A percentile compares a stretch with the other conserved stretches of the same genome.
These are phyloP conservation scores for Amanita thiersii DNA, from an alignment of 768 basidiomycete genomes.

Conservation along the genomic window DNA sequence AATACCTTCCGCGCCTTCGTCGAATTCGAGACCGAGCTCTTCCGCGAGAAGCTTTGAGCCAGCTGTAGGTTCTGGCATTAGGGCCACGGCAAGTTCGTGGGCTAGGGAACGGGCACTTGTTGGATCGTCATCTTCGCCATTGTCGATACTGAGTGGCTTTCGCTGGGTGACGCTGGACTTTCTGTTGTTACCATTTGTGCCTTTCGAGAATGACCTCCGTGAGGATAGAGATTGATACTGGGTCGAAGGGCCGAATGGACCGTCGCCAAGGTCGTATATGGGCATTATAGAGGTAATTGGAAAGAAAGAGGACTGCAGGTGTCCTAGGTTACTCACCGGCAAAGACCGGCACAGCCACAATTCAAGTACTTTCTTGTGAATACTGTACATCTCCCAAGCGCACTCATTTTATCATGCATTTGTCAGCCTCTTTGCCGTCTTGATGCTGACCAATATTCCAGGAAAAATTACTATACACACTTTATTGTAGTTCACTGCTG, in stretches of 20 bases:
- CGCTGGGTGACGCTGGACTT: constrained; percentile 48
- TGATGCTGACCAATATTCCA: no score
- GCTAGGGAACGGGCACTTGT: constrained; percentile 58
- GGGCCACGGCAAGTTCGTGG: constrained; percentile 79
- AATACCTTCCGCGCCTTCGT: constrained; percentile 79
- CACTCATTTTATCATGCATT: background rate
- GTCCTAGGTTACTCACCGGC: background rate
- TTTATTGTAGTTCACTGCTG: background rate
- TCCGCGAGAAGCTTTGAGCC: constrained; percentile 76
- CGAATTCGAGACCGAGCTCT: constrained; percentile 86
- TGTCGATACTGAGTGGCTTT: constrained; percentile 27
- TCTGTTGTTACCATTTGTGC: constrained; percentile 26
- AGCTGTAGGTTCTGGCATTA: constrained; percentile 79
- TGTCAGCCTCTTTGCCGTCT: no score
- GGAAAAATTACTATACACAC: no score
- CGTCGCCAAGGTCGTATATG: constrained; percentile 23
- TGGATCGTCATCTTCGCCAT: constrained; percentile 25
- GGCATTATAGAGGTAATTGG: constrained; percentile 17
- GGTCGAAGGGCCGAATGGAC: constrained; percentile 21
- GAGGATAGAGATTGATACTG: constrained; percentile 18
- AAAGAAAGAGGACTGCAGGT: background rate
- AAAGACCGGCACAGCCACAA: background rate
- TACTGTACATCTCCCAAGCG: background rate
- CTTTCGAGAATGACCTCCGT: constrained; percentile 27
- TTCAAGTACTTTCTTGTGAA: background rate